Conservation (phyloP, 2,329 filamentous ascomycete species). For the Trichoderma gracile region DNA sequence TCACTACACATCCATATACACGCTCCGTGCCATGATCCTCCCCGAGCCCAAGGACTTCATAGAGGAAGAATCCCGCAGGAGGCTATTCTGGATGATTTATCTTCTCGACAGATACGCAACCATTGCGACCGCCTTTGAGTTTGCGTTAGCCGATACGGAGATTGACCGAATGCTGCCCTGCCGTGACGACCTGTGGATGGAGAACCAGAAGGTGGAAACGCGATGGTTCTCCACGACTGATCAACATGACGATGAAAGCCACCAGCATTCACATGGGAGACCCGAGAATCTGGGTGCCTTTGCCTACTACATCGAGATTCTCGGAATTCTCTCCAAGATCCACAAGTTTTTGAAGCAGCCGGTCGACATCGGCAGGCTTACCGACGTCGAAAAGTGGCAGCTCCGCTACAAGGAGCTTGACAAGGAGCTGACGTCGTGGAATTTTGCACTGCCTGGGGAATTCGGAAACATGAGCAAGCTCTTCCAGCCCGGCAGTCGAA, state of each 20-base stretch:
- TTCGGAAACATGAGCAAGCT: slow-evolving; percentile 82
- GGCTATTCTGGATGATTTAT: slow-evolving; percentile 94
- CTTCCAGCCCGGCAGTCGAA: slow-evolving; percentile 69
- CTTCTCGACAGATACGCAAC: slow-evolving; percentile 87
- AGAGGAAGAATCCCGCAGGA: slow-evolving; percentile 81
- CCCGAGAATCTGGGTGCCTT: slow-evolving; percentile 85
- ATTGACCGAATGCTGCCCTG: slow-evolving; percentile 87
- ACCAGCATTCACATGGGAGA: slow-evolving; percentile 65
- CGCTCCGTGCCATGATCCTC: slow-evolving; percentile 78
- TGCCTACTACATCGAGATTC: slow-evolving; percentile 85
- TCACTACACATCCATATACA: slow-evolving; percentile 83
- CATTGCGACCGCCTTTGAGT: slow-evolving; percentile 88
- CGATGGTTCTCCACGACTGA: slow-evolving; percentile 70
- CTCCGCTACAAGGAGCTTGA: slow-evolving; percentile 83
- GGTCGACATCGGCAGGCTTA: slow-evolving; percentile 80
- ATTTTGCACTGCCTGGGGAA: slow-evolving; percentile 77
- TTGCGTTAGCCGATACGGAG: slow-evolving; percentile 84
- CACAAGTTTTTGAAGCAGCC: slow-evolving; percentile 87
- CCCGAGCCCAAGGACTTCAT: slow-evolving; percentile 83
- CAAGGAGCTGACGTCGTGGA: slow-evolving; percentile 76
- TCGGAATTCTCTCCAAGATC: slow-evolving; percentile 83
- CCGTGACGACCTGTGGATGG: slow-evolving; percentile 80
- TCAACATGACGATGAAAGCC: slow-evolving; percentile 42
- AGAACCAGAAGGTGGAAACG: slow-evolving; percentile 81
- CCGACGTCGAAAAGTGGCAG: slow-evolving; percentile 89